Base-by-base conservation (phyloP, 2,329 filamentous ascomycete species). In the Ceratocystis papillata region DNA sequence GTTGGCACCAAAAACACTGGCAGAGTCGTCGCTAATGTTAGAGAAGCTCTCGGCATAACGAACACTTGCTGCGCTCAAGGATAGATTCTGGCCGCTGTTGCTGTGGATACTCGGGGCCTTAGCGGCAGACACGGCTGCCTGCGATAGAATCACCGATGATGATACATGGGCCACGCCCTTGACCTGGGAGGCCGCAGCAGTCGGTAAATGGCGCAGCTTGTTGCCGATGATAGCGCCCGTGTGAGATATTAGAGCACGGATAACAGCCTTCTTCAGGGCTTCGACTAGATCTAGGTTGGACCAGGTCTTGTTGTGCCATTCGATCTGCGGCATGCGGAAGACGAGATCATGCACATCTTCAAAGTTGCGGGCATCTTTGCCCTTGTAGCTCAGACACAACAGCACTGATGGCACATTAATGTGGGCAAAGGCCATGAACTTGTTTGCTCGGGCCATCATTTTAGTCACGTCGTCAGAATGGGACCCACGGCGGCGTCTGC, bases 251-350 rank as follows among this genome's bases (percentile, higher is more conserved):
- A 99, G 81, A 0, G 94, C 93, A 72, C 91, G 89, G 73, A 96
- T 90, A 67, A 97, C 89, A 60, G 96, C 92, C 73, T 92, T 95
- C 78, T 99, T 97, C 65, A 99, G 81, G 15, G 91, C 88, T 61
- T 97, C 80, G 0, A 93, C 92, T 8, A 99, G 83, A 72, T 99
- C 94, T 5, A 99, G 82, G 74, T 97, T 99, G 5, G 91, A 96
- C 94, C 94, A 99, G 7, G 92, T 97, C 79, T 99, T 99, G 80
- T 99, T 99, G 69, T 90, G 86, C 78, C 96, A 97, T 74, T 99
- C 94, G 60, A 99, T 86, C 1, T 89, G 88, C 2, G 94, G 94
- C 77, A 99, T 84, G 44, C 90, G 87, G 82, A 99, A 99, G 62
- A 99, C 94, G 71, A 99, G 95, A 73, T 97, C 88, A 76, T 99